Conservation (phyloP, 306 rosid genomes). For the Ziziphus jujuba region DNA sequence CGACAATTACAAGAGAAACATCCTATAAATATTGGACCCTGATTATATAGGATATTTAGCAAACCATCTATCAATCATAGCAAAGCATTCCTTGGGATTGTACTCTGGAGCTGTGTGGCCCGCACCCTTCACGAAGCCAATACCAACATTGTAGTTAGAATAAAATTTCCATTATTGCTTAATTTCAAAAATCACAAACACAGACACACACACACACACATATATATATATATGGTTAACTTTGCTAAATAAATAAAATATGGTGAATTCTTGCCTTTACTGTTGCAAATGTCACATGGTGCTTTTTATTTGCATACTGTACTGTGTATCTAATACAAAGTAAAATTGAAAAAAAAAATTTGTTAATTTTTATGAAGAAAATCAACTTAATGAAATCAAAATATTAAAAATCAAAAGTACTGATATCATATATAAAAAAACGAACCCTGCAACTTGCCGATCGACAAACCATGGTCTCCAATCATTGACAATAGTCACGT, state of each 20-base stretch:
- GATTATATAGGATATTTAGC: conserved; percentile 16
- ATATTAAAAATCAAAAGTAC: background rate
- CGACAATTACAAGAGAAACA: too few relatives aligned
- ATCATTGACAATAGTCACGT: conserved; percentile 17
- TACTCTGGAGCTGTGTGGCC: conserved; percentile 29
- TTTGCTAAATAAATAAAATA: too few relatives aligned
- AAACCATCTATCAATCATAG: conserved; percentile 22
- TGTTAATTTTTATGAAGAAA: background rate
- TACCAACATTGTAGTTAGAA: too few relatives aligned
- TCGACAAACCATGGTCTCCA: conserved; percentile 51
- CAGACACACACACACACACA: background rate
- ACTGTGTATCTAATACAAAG: conserved; percentile 25
- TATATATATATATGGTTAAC: too few relatives aligned
- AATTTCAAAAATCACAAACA: too few relatives aligned
- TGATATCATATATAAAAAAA: too few relatives aligned
- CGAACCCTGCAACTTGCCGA: conserved; percentile 47
- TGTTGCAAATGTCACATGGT: conserved; percentile 39
- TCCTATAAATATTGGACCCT: background rate
- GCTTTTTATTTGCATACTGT: background rate
- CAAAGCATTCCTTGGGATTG: conserved; percentile 17
- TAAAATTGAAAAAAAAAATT: background rate
- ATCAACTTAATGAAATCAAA: background rate
- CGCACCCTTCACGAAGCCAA: conserved; percentile 6
- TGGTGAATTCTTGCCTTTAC: conserved; percentile 33
- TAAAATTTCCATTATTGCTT: too few relatives aligned